Base-by-base conservation (phyloP, 2,329 filamentous ascomycete genomes). In the Claviceps pazoutovae region DNA sequence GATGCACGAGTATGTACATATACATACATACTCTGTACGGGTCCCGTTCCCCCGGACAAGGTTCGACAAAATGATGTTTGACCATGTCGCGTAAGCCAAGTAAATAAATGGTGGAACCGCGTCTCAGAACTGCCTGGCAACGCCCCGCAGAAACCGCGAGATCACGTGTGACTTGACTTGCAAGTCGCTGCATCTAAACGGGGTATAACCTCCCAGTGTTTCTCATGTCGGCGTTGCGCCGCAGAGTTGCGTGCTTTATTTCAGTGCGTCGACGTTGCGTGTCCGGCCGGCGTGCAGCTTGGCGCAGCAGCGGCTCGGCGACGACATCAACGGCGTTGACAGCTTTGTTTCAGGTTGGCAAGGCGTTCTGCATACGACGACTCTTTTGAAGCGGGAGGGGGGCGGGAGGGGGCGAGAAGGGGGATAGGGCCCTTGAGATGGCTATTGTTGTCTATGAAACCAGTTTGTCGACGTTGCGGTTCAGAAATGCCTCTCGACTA, bases 81-180 rank as follows among this genome's bases (percentile, higher is more conserved):
- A 16, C 8, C 13, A 13, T 37, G 50, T 21, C 50, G 50, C 50
- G 46, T 49, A 45, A 30, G 5, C 39, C 49, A 56, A 59, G 58
- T 60, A 59, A 60, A 60, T 56, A 60, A 58, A 54, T 46, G 17
- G 30, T 16, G 19, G n/a, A 9, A 48, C 41, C 56, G 55, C 58
- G 58, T 57, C 42, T 46, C 26, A 11, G 49, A 56, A 54, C 57
- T 53, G 46, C 56, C 53, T 34, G 19, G 55, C 55, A 56, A 58
- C 56, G 43, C 39, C 17, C 37, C 30, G 34, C 6, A n/a, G 17
- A 21, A 36, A 42, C 50, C 56, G 51, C 57, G 56, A 53, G 44
- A 36, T 59, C 57, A 58, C 56, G 56, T 59, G 57, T 23, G 17
- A 4, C 11, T 34, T 34, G 9, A 11, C 30, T 34, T 30, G 26